Evolutionary conservation across 2,329 filamentous ascomycete species (phyloP).

Genomic region (Ophiostoma montium): DNA sequence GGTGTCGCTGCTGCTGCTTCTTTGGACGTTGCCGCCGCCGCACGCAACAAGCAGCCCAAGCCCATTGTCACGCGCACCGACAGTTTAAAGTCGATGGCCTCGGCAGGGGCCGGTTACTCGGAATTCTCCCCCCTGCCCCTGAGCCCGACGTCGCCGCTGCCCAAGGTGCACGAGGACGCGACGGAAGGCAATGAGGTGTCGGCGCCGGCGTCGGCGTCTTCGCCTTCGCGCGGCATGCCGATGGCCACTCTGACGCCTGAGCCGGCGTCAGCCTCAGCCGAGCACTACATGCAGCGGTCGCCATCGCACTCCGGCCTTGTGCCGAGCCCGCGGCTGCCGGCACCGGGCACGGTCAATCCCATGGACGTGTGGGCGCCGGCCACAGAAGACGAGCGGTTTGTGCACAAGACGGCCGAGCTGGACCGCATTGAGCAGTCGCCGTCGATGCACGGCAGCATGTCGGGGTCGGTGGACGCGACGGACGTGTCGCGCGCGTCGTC

Average conservation of each 20-base stretch:
- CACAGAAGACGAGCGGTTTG: conserved; percentile 22
- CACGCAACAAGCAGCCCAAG: conserved; percentile 2
- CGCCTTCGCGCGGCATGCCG: background rate
- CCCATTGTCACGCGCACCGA: conserved; percentile 4
- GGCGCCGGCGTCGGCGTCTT: background rate
- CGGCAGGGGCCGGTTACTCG: no score
- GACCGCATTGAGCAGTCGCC: conserved; percentile 19
- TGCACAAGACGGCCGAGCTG: conserved; percentile 22
- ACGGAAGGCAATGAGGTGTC: background rate
- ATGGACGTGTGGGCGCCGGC: conserved; percentile 38
- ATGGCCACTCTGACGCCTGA: conserved; percentile 10
- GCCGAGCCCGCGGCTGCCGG: conserved; percentile 19
- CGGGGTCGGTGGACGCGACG: background rate
- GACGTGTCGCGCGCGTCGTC: background rate
- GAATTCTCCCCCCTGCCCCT: conserved; percentile 13
- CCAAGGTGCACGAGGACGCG: conserved; percentile 2
- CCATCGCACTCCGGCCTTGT: conserved; percentile 9
- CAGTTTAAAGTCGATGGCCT: conserved; percentile 4
- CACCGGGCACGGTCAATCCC: conserved; percentile 36
- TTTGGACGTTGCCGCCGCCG: background rate
- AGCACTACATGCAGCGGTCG: conserved; percentile 12
- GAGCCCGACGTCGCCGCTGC: conserved; percentile 13
- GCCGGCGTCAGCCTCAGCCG: conserved; percentile 1
- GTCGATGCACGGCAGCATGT: background rate
- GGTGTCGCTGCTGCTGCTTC: no score